These are phyloP conservation scores for Ophiostoma quercus DNA, from an alignment of 2,329 filamentous ascomycete genomes.

Conservation along the genomic window DNA sequence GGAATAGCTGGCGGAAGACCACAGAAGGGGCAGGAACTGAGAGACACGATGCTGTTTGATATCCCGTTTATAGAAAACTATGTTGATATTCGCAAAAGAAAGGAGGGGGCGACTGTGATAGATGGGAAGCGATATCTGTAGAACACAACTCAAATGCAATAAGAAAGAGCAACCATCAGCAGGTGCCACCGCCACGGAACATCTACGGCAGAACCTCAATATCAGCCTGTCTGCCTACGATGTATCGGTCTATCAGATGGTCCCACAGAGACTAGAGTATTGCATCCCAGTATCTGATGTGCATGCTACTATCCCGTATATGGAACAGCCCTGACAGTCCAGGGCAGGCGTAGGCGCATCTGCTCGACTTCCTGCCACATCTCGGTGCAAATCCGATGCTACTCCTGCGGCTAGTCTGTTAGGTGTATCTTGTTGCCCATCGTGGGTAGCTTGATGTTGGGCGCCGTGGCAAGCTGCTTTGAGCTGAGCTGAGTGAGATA, in stretches of 20 bases:
- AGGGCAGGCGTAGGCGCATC: not conserved
- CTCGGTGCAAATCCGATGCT: conserved; percentile 6
- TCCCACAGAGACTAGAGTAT: not conserved
- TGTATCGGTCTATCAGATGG: not conserved
- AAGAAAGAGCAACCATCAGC: not conserved
- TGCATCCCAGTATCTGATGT: not conserved
- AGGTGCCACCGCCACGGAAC: not conserved
- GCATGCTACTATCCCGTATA: not conserved
- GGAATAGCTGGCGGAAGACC: conserved; percentile 12
- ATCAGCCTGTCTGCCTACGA: not conserved
- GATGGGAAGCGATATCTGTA: too few relatives aligned
- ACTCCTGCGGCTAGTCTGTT: conserved; percentile 5
- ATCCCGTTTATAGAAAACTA: too few relatives aligned
- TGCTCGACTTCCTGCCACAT: not conserved
- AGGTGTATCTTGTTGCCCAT: not conserved
- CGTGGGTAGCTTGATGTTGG: not conserved
- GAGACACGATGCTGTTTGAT: not conserved
- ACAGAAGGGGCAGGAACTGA: conserved; percentile 19
- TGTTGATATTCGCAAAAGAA: too few relatives aligned
- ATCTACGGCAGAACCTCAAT: not conserved
- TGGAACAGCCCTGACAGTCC: conserved; percentile 9
- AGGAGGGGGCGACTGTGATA: not conserved
- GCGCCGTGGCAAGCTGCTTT: not conserved
- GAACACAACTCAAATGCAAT: not conserved
- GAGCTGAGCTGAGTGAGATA: not conserved